These are phyloP conservation scores for Leishmania gerbilli DNA, from an alignment of 208 protist genomes.

Conservation along the genomic window DNA sequence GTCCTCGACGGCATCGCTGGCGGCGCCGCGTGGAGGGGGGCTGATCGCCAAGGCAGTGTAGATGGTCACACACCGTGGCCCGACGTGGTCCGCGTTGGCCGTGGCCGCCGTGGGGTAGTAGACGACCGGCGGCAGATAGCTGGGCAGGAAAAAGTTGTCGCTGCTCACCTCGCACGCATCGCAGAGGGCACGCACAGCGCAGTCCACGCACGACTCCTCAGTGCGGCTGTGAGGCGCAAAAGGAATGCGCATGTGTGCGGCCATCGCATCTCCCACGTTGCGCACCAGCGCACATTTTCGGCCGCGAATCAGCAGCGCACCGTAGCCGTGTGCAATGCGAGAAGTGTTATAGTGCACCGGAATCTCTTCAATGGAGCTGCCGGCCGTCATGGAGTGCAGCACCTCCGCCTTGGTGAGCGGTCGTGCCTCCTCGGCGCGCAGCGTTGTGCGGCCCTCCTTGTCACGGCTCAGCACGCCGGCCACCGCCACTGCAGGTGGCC, in stretches of 20 bases:
- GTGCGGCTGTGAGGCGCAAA: conserved; percentile 32
- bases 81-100: not conserved
- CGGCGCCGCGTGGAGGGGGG: conserved; percentile 53
- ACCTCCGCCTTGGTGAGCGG: conserved; percentile 58
- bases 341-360: conserved; percentile 64
- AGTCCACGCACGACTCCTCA: conserved; percentile 56
- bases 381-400: conserved; percentile 63
- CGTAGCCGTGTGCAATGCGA: conserved; percentile 57
- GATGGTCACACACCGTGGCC: conserved; percentile 49
- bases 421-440: conserved; percentile 43
- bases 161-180: conserved; percentile 79
- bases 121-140: conserved; percentile 62
- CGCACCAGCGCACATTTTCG: conserved; percentile 85
- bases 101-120: conserved; percentile 38
- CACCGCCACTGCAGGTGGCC: conserved; percentile 32
- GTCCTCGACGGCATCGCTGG: conserved; percentile 64
- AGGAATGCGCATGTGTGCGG: conserved; percentile 43
- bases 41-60: conserved; percentile 63
- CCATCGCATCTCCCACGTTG: not conserved
- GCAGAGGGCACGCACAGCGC: conserved; percentile 72
- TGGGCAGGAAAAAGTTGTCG: conserved; percentile 82
- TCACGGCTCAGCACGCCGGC: conserved; percentile 46
- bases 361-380: conserved; percentile 46
- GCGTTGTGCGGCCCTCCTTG: conserved; percentile 44
- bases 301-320: conserved; percentile 75